Base-by-base conservation (phyloP, 2,329 filamentous ascomycete species). In the Aspergillus alliaceus region DNA sequence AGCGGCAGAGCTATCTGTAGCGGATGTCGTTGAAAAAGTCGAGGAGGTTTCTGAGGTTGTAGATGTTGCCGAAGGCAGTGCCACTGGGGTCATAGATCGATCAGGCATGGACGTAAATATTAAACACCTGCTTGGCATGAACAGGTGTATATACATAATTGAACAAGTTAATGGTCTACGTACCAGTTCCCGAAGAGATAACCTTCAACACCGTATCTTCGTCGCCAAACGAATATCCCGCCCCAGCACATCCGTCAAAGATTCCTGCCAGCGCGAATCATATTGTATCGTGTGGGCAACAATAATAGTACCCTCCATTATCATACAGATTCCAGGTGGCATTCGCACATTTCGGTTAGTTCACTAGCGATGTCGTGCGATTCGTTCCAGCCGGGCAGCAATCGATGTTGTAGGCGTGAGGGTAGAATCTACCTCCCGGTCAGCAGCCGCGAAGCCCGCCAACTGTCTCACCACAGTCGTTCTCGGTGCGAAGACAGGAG, bases 291-390 rank as follows among this genome's bases (percentile, higher is more conserved):
- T 39, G 49, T 22, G 51, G 39, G 31, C 54, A 56, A 32, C 54
- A 56, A 27, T 44, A 56, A 5, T 55, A 55, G 18, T 29, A 47
- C 8, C 54, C 54, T 14, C 40, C 49, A 20, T 56, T 56, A n/a
- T 37, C n/a, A 20, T 56, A 56, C 15, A 56, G 49, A 48, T 56
- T 31, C 54, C 54, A 56, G 7, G 54, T 56, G 6, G 25, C 5
- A 15, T 56, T 56, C 24, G 54, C 54, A 27, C 54, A 56, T 39
- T 11, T 22, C 3, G 54, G 54, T 5, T 27, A 22, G 15, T 48
- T 31, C 32, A 51, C 22, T 1, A 56, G 34, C 5, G 49, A 25
- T 22, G 44, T 49, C 22, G 54, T 53, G 40, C 49, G 53, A 22
- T 56, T 53, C 1, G 24, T 4, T 2, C 12, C 31, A 2, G 40